Evolutionary conservation across 2,329 filamentous ascomycete species (phyloP).

Genomic region (Clonostachys chloroleuca): DNA sequence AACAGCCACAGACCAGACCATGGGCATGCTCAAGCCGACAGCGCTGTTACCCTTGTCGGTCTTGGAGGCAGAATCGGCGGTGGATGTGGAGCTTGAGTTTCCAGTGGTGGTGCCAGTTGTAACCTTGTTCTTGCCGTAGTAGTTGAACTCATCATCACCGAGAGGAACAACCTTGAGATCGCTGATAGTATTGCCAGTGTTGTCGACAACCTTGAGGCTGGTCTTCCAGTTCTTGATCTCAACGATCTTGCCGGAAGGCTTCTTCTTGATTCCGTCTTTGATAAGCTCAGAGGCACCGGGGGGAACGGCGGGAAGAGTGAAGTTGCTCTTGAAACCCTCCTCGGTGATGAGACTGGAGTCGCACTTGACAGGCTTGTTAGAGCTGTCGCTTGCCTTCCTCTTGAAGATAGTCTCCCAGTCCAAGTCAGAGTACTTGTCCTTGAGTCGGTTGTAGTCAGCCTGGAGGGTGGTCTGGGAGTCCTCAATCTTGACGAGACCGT

Average conservation of each 20-base stretch:
- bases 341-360: constrained; percentile 59
- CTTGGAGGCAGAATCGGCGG: neutral
- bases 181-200: constrained; percentile 32
- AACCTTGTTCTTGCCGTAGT: constrained; percentile 34
- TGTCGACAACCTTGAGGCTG: constrained; percentile 31
- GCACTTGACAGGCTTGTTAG: constrained; percentile 57
- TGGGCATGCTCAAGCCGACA: constrained; percentile 18
- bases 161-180: constrained; percentile 43
- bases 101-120: constrained; percentile 14
- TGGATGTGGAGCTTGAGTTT: neutral
- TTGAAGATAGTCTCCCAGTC: constrained; percentile 65
- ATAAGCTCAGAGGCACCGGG: constrained; percentile 68
- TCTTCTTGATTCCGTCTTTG: constrained; percentile 65
- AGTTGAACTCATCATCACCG: constrained; percentile 37
- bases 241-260: constrained; percentile 64
- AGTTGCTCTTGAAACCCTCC: constrained; percentile 70
- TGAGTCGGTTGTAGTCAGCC: constrained; percentile 68
- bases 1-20: constrained; percentile 22
- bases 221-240: constrained; percentile 61
- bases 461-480: constrained; percentile 54
- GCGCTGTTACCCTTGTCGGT: constrained; percentile 16
- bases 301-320: constrained; percentile 68
- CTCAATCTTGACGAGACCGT: constrained; percentile 60
- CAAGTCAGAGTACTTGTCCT: constrained; percentile 69
- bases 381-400: constrained; percentile 50